Conservation (phyloP, 257 asterid species). For the Ilex asprella region DNA sequence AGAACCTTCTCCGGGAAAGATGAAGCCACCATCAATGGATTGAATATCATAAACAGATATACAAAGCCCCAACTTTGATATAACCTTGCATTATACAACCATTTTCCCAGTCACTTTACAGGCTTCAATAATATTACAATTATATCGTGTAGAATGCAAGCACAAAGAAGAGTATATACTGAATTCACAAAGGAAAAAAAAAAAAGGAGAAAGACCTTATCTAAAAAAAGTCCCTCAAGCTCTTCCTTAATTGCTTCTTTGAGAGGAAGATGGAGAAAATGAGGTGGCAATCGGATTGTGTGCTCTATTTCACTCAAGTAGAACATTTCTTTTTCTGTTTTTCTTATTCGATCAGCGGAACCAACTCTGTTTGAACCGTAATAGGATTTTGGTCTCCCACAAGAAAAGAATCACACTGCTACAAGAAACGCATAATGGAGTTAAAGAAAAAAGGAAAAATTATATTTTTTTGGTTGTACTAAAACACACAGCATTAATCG, state of each 20-base stretch:
- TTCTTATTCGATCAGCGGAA: no score
- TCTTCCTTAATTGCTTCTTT: slow-evolving; percentile 67
- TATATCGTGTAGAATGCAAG: background rate
- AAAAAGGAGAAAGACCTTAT: slow-evolving; percentile 38
- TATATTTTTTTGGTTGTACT: no score
- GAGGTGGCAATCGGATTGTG: slow-evolving; percentile 46
- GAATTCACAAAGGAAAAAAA: background rate
- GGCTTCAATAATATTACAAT: background rate
- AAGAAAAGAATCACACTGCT: no score
- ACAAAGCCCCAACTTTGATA: slow-evolving; percentile 62
- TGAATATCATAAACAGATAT: slow-evolving; percentile 65
- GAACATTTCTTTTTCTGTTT: slow-evolving; percentile 30
- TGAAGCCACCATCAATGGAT: slow-evolving; percentile 71
- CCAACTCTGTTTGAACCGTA: no score
- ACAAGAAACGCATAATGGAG: no score
- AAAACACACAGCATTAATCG: no score
- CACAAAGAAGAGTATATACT: background rate
- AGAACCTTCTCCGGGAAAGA: slow-evolving; percentile 75
- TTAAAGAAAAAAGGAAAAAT: no score
- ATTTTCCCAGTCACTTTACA: background rate
- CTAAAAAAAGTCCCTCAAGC: slow-evolving; percentile 64
- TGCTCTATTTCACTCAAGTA: slow-evolving; percentile 71
- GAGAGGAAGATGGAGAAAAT: slow-evolving; percentile 50
- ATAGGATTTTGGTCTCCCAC: no score
- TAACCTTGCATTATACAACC: slow-evolving; percentile 36